Percentiles rank a stretch among this genome's conserved stretches.
These are phyloP conservation scores for Penium margaritaceum DNA, from an alignment of 139 green algal genomes.

Conservation along the genomic window DNA sequence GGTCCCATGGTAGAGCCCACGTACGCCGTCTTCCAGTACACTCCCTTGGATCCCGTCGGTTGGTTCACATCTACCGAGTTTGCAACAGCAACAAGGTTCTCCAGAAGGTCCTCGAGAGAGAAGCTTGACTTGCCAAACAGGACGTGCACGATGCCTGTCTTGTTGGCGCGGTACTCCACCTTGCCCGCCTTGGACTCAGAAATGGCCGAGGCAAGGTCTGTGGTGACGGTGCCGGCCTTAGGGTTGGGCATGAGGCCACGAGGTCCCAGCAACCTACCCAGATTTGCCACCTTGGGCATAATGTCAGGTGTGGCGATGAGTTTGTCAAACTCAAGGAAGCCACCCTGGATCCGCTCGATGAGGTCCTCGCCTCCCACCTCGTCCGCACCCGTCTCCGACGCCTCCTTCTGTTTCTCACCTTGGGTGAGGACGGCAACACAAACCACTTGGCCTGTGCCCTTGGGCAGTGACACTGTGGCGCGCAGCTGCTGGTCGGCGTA, in stretches of 20 bases:
- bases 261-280: conserved; percentile 86
- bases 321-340: conserved; percentile 98
- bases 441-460: conserved; percentile 87
- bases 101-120: conserved; percentile 69
- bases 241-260: conserved; percentile 97
- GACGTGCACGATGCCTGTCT: conserved; percentile 93
- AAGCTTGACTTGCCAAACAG: conserved; percentile 86
- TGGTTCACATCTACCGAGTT: conserved; percentile 80
- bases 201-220: conserved; percentile 80
- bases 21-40: conserved; percentile 93
- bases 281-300: conserved; percentile 96
- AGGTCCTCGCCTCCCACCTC: conserved; percentile 83
- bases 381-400: conserved; percentile 83
- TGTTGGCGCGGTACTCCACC: conserved; percentile 97
- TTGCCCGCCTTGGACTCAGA: conserved; percentile 98
- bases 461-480: conserved; percentile 85
- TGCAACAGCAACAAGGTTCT: conserved; percentile 82
- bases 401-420: conserved; percentile 51
- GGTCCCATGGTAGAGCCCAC: conserved; percentile 93
- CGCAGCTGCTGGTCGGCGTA: conserved; percentile 98
- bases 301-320: conserved; percentile 96
- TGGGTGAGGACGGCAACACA: conserved; percentile 85
- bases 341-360: conserved; percentile 86
- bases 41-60: conserved; percentile 84
- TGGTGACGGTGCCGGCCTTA: conserved; percentile 98